Conservation (phyloP, 768 basidiomycete species). For the Tulasnella sp. region DNA sequence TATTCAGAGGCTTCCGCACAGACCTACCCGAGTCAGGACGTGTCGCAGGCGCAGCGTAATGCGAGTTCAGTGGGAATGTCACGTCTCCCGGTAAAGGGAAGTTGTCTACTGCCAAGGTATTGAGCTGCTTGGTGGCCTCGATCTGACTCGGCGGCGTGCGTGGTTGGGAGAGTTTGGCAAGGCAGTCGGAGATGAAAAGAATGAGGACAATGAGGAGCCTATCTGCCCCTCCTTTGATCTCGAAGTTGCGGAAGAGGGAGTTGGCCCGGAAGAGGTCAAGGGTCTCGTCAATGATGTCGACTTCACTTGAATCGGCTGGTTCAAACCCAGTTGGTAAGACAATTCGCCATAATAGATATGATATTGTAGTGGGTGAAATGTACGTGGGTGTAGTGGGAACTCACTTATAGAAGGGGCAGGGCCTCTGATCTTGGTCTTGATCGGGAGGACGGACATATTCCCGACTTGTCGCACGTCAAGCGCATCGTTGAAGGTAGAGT, state of each 20-base stretch:
- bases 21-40: conserved; percentile 69
- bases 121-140: conserved; percentile 78
- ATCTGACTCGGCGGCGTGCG: conserved; percentile 62
- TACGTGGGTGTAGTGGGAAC: conserved; percentile 20
- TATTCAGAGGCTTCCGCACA: neutral
- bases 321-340: conserved; percentile 7
- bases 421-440: conserved; percentile 84
- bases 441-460: conserved; percentile 81
- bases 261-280: conserved; percentile 97
- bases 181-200: conserved; percentile 94
- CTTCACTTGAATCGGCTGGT: conserved; percentile 62
- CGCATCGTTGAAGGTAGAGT: conserved; percentile 84
- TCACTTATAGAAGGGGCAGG: conserved; percentile 62
- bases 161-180: conserved; percentile 72
- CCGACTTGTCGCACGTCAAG: conserved; percentile 75
- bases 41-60: conserved; percentile 72
- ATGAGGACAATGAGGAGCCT: conserved; percentile 93
- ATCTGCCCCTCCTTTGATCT: conserved; percentile 97
- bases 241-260: conserved; percentile 98
- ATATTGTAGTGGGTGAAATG: neutral
- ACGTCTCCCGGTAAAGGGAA: conserved; percentile 95
- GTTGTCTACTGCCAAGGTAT: conserved; percentile 86
- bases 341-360: neutral
- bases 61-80: conserved; percentile 82
- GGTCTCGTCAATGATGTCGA: conserved; percentile 92